Evolutionary conservation across 345 rosid species (phyloP), one percentile per base, ranked within the genome.

Genomic region (Salix brachista): DNA sequence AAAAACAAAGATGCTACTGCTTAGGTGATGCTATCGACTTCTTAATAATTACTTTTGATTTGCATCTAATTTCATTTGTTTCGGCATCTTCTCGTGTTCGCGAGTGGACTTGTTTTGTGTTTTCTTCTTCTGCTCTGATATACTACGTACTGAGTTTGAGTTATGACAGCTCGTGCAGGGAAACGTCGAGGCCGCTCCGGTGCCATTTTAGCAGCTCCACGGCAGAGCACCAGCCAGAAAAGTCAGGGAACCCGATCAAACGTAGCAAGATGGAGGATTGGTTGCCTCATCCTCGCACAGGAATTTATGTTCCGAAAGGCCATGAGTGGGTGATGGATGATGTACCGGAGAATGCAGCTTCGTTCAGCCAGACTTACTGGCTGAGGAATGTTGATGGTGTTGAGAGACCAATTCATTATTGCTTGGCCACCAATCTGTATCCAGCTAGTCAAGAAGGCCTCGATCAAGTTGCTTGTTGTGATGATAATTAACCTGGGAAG

Each of bases 211-310:
- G 25, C 32, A 25, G 52, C 12, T 1, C 6, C 42, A 17, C 23
- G 21, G 32, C 65, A 18, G 74, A 5, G 25, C 44, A 37, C 9
- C 71, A 18, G 14, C 28, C 32, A 23, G 54, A 54, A 19, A 39
- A 75, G 74, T 8, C 77, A 37, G 9, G 18, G 67, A 56, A 32
- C 12, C 39, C 28, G 5, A 72, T 25, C 37, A 18, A 17, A 11
- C 23, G 44, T 13, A 41, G 67, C 25, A 65, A 73, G 65, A 50
- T 0, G 52, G 70, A 56, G 39, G 28, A 61, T 23, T 90, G 96
- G 96, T 77, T 85, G 36, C 96, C 96, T 23, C 88, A 90, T 74
- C 94, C 94, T 36, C 91, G 88, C 17, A 84, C 85, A 6, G 96
- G 92, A 64, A 91, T 90, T 73, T 91, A 86, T 73, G 80, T 81